Evolutionary conservation across 1,284 basidiomycete genomes (phyloP), one percentile per base, ranked within the genome.

Genomic region (Mrakiaceae sp.): DNA sequence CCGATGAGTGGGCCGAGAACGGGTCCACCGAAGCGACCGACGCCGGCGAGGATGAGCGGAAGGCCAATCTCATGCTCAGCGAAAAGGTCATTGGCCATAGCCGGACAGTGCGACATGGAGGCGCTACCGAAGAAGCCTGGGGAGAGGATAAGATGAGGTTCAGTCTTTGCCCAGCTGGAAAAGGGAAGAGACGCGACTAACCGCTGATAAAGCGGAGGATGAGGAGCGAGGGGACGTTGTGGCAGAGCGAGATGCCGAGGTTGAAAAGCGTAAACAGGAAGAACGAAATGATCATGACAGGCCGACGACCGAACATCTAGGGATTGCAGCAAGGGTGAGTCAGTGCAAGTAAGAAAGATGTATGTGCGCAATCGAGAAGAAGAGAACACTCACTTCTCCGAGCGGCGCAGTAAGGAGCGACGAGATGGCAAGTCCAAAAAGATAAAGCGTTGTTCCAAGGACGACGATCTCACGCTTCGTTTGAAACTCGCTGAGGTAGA

Each of bases 1-100:
- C 84, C 82, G n/a, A 83, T 79, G 48, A 84, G 80, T 1, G 83
- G 83, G 1, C 83, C 83, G 46, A 83, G 74, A 8, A 84, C 81
- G 81, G 68, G 53, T 58, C 59, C 49, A 44, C 40, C 68, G 39
- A 68, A 64, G 12, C 53, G 46, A 27, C 60, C 42, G 40, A 59
- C 46, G 46, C 39, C 42, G 10, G 58, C 16, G 58, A 58, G 49
- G 9, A 58, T 63, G 3, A 46, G 58, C 43, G 56, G 63, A 47
- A 60, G 51, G 11, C 57, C 57, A 49, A 57, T 43, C 46, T 64
- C 58, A 54, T 60, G 27, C n/a, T 49, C 16, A 7, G 11, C 42
- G 47, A 68, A 56, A 12, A 65, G 58, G 16, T 65, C 64, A 11
- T 40, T 44, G 4, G 75, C 77, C 27, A 77, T 69, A 9, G 77